Evolutionary conservation across 257 asterid genomes (phyloP).

Genomic region (Solanum pinnatisectum): DNA sequence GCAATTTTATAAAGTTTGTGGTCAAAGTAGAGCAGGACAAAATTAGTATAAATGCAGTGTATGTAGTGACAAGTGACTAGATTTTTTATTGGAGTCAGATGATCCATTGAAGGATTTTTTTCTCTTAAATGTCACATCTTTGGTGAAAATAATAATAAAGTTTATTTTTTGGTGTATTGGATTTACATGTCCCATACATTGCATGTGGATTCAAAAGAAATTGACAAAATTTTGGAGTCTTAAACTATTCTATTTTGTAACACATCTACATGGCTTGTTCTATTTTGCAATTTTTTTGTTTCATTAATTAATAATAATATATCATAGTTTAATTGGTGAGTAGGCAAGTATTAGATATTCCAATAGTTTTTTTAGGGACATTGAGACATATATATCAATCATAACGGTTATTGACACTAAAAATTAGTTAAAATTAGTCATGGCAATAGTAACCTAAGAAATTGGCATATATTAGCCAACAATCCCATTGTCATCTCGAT

Average conservation of each 20-base stretch:
- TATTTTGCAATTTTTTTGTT: background rate
- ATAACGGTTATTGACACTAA: background rate
- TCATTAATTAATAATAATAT: background rate
- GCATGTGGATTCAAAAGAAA: background rate
- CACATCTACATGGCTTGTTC: background rate
- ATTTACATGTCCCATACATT: background rate
- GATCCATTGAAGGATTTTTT: background rate
- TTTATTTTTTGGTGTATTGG: background rate
- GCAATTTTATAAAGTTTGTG: background rate
- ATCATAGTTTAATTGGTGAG: background rate
- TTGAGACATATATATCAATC: background rate
- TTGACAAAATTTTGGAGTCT: background rate
- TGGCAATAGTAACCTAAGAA: background rate
- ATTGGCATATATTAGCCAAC: background rate
- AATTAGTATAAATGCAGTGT: background rate
- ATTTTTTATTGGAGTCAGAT: background rate
- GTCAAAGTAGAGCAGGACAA: background rate
- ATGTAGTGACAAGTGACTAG: background rate
- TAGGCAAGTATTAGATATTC: background rate
- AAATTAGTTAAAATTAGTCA: background rate
- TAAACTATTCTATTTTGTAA: background rate
- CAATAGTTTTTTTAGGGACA: background rate
- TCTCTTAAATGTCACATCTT: background rate
- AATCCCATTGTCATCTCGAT: no score
- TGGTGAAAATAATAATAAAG: background rate